Evolutionary conservation across 352 stramenopile species (phyloP), one percentile per base, ranked within the genome.

Genomic region (Phytophthora parvispora): DNA sequence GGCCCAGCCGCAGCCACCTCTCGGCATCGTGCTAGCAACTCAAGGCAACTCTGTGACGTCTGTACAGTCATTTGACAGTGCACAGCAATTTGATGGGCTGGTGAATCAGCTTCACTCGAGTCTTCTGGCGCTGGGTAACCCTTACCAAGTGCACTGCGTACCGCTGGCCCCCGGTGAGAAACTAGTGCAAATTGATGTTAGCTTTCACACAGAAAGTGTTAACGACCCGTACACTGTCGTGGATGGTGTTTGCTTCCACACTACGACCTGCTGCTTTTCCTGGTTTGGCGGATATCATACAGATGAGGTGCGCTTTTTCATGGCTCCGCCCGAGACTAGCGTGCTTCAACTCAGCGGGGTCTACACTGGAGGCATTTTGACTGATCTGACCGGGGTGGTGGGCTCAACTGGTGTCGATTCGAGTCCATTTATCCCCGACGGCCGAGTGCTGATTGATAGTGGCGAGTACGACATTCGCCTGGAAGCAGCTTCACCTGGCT

Each of bases 211-310:
- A 2, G 31, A 25, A 10, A 72, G 59, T 66, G 18, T 20, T 13
- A 25, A 54, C 4, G 38, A 69, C 12, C 32, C 22, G 16, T 49
- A 64, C 49, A 49, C 48, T 25, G 28, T 71, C 18, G 69, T 92
- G 32, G 70, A 85, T n/a, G 84, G 84, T 1, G 25, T 92, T 27
- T 92, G 84, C 53, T 81, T 92, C 56, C 82, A 92, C 67, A 90
- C 84, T 1, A 83, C 80, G 0, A 67, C 50, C 28, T 76, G 71
- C 1, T 89, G 84, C 63, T 90, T 80, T 50, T 78, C 77, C 10
- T 92, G 84, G 84, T 81, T 87, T 55, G 84, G 82, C 9, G 56
- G 48, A 1, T 88, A 76, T 32, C 51, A 56, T n/a, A 66, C 80
- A 38, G 65, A 64, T 13, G 70, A 71, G 38, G 20, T 89, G 22